Evolutionary conservation across 495 filamentous ascomycete genomes (phyloP), one percentile per base, ranked within the genome.

Genomic region (Penicillium fimorum): DNA sequence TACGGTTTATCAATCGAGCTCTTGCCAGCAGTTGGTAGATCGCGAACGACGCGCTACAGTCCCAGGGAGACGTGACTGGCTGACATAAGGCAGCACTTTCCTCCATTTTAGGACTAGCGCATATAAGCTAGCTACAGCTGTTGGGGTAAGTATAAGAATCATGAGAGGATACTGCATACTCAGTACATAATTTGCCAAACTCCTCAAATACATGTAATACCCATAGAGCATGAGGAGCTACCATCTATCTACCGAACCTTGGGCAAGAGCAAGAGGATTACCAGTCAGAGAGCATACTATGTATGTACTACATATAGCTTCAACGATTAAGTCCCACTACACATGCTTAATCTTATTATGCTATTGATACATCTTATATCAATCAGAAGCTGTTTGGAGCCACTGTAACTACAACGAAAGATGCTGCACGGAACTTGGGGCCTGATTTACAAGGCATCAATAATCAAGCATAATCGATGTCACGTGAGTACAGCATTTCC

Each of bases 51-150:
- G 68, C 70, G 70, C 69, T 47, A 57, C 63, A 64, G 60, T 55
- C 59, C 60, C 57, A 47, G 56, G 30, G 48, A 42, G 66, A 70
- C 73, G 71, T 71, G 72, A 69, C 56, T 55, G 43, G 69, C 54
- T 75, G 70, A 75, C 60, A 27, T 71, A 73, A 75, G 53, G 5
- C 27, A 13, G 45, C 32, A 52, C 49, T 51, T 18, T 41, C 45
- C 30, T 47, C 45, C 17, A 0, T 3, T 30, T 33, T 47, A 10
- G 29, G 27, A 47, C 29, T 47, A 47, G 45, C 17, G 29, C n/a
- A 6, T 17, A 47, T 47, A 30, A 47, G 45, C 25, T 30, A 29
- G 5, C 4, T 15, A 27, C 13, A 20, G 24, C 44, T 10, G 44
- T 30, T 27, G 25, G 3, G 25, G n/a, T n/a, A n/a, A 27, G 2